A percentile compares a stretch with the other conserved stretches of the same genome.
Evolutionary conservation across 768 basidiomycete genomes (phyloP).

Genomic region (Mrakia blollopis): DNA sequence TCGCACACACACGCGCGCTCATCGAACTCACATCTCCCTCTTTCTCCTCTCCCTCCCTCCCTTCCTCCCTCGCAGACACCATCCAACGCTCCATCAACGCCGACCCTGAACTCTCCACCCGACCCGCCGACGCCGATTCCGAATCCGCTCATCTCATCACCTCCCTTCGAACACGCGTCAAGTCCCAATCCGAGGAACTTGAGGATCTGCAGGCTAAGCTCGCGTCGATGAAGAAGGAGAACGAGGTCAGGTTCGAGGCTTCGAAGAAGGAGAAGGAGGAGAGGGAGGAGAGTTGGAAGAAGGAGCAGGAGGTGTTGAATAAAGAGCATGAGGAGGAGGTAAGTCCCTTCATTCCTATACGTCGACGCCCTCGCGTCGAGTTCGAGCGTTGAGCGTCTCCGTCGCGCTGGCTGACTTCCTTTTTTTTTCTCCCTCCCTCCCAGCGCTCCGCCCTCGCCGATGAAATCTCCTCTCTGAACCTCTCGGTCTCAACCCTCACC

Average conservation of each 20-base stretch:
- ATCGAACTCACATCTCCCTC: background rate
- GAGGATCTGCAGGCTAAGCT: constrained; percentile 45
- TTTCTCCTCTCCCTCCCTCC: too few relatives aligned
- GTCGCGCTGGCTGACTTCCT: background rate
- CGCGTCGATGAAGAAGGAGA: constrained; percentile 39
- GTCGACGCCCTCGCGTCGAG: too few relatives aligned
- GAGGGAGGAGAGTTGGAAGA: background rate
- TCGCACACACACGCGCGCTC: too few relatives aligned
- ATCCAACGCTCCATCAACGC: constrained; percentile 66
- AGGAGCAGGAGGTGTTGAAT: background rate
- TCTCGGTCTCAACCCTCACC: constrained; percentile 18
- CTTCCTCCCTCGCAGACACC: constrained; percentile 52
- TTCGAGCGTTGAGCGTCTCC: too few relatives aligned
- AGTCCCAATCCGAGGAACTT: constrained; percentile 59
- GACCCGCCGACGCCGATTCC: constrained; percentile 61
- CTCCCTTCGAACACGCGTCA: constrained; percentile 76
- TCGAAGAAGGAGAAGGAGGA: constrained; percentile 33
- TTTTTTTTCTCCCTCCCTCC: background rate
- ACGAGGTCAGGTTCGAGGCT: constrained; percentile 14
- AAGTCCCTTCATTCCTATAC: too few relatives aligned
- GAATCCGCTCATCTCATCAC: constrained; percentile 76
- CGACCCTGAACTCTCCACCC: constrained; percentile 62
- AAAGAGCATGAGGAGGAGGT: constrained; percentile 40
- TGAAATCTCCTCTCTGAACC: constrained; percentile 23
- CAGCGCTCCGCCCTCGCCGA: constrained; percentile 2